These are phyloP conservation scores for Pseudogymnoascus sp. DNA, from an alignment of 2,329 filamentous ascomycete species.

Conservation along the genomic window DNA sequence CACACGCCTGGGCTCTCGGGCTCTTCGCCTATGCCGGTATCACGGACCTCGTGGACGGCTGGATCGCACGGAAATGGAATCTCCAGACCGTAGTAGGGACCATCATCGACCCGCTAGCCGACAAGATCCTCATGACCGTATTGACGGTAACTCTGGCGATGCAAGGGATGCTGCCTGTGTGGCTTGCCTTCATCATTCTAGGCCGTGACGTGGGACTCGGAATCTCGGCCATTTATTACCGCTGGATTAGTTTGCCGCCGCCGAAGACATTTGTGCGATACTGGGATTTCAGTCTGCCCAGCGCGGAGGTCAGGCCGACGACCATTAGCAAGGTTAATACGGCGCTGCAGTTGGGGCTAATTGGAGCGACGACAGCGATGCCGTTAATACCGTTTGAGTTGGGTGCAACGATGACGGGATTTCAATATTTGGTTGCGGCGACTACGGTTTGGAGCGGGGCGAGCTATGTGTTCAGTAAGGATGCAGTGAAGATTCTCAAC, in stretches of 20 bases:
- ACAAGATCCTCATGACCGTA: conserved; percentile 93
- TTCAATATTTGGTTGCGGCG: conserved; percentile 74
- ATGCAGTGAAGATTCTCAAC: conserved; percentile 78
- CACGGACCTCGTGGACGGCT: conserved; percentile 89
- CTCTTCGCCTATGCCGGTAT: conserved; percentile 90
- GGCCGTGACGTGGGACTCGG: conserved; percentile 79
- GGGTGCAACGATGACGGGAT: conserved; percentile 46
- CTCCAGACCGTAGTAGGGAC: conserved; percentile 90
- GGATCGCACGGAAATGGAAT: conserved; percentile 82
- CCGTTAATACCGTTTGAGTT: conserved; percentile 62
- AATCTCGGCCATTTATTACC: conserved; percentile 85
- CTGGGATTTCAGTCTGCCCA: conserved; percentile 94
- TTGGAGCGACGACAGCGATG: conserved; percentile 75
- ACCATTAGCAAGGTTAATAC: conserved; percentile 90
- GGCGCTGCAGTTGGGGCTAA: conserved; percentile 77
- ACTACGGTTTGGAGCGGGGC: conserved; percentile 92
- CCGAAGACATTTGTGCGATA: conserved; percentile 90
- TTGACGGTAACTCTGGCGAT: conserved; percentile 77
- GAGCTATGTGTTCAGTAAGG: conserved; percentile 85
- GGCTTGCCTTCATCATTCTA: conserved; percentile 83
- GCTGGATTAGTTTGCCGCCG: conserved; percentile 86
- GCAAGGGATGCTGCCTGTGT: conserved; percentile 77
- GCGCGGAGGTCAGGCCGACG: conserved; percentile 75
- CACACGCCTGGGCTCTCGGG: conserved; percentile 69
- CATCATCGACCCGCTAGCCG: conserved; percentile 92